Evolutionary conservation across 805 yeast genomes (phyloP), one percentile per base, ranked within the genome.

Genomic region (Metschnikowia bowlesiae): DNA sequence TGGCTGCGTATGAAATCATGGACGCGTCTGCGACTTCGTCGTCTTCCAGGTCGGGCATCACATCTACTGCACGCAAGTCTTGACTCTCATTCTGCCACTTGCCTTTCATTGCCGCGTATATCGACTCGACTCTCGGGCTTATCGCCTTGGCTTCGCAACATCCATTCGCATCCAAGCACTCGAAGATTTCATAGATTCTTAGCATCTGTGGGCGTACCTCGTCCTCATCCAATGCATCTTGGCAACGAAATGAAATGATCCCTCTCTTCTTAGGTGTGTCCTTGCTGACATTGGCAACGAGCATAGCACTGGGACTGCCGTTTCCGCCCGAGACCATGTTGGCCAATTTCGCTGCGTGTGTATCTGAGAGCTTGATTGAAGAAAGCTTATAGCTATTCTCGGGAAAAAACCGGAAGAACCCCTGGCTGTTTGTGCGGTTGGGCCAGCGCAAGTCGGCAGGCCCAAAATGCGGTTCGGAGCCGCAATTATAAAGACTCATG

Each of bases 351-450:
- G 41, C 37, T 34, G 46, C 42, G 1, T 52, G 36, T 5, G 53
- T 34, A 6, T 49, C 53, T 28, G 48, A 53, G 11, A 70, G 33
- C 3, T 53, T 54, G 5, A 67, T 42, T 1, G 70, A 62, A 9
- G 75, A 70, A 40, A 58, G 64, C 44, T 68, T 69, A 52, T 56
- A 65, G 22, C 58, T 49, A n/a, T 51, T 49, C 6, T 47, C 45
- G 3, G 64, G 63, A 7, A 70, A 48, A 40, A 69, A 55, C 2
- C 72, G 74, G 30, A 73, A 56, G 37, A 71, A 64, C 5, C 78
- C 78, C 36, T 55, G 57, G 51, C 65, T 64, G 53, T 71, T 72
- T 37, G 70, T 49, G 43, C 56, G 47, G 44, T 69, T 68, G 31
- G 71, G 68, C 78, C 78, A 73, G 14, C 48, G 49, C n/a, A 68